phyloP scores from a whole-genome alignment of 2,329 filamentous ascomycete species.

The Epichloe hybrida region DNA sequence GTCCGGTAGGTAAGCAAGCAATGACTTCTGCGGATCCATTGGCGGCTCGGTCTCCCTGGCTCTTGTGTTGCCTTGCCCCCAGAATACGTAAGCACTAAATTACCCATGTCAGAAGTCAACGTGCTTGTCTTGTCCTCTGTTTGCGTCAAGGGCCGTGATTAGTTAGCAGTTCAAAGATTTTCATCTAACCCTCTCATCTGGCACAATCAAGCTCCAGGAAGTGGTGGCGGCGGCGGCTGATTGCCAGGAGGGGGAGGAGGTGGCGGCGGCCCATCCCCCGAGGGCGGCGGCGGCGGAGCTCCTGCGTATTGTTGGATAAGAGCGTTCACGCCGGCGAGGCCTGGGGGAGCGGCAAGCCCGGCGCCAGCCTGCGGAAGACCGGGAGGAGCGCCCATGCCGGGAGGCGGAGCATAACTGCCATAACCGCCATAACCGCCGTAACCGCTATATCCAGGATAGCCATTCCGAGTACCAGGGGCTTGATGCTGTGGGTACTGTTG shows the following conservation, averaged over 20 bases:
- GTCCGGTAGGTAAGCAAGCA: background rate
- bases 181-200: background rate
- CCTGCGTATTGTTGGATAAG: slow-evolving; percentile 54
- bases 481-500: slow-evolving; percentile 31
- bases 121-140: background rate
- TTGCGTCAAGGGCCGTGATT: background rate
- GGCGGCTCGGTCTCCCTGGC: background rate
- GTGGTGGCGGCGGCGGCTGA: slow-evolving; percentile 52
- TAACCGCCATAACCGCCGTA: slow-evolving; percentile 36
- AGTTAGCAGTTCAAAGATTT: background rate
- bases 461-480: slow-evolving; percentile 35
- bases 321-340: slow-evolving; percentile 45
- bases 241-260: slow-evolving; percentile 51
- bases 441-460: slow-evolving; percentile 39
- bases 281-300: slow-evolving; percentile 49
- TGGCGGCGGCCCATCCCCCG: slow-evolving; percentile 31
- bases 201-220: slow-evolving; percentile 30
- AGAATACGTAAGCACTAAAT: background rate
- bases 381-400: slow-evolving; percentile 26
- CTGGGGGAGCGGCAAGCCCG: slow-evolving; percentile 42
- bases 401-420: slow-evolving; percentile 30
- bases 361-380: slow-evolving; percentile 29
- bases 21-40: background rate
- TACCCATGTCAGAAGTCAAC: background rate
- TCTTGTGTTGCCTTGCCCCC: background rate